Evolutionary conservation across 805 yeast species (phyloP), one percentile per base, ranked within the genome.

Genomic region (Kuraishia cidri): DNA sequence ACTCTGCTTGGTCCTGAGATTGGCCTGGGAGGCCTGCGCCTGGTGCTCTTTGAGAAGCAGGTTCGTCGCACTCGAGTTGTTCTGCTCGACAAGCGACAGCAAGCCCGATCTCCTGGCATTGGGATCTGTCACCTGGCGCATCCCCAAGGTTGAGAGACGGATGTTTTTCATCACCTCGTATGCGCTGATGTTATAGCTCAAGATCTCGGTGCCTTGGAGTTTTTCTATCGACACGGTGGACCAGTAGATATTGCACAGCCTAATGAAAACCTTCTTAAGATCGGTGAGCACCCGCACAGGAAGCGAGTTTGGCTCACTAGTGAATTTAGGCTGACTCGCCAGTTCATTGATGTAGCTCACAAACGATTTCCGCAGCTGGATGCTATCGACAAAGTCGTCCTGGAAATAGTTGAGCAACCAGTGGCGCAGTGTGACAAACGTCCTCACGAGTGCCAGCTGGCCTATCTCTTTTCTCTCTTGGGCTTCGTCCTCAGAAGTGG

Each of bases 401-500:
- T 75, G 67, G 46, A 86, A 92, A 52, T 84, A 88, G 54, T 88
- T 90, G 37, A 84, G 56, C 13, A 90, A 53, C 95, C 97, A 90
- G 58, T 85, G 95, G 47, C 97, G 72, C 27, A 92, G 45, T 19
- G 82, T 77, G 18, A 85, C 95, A 60, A 88, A 90, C 0, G 94
- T 79, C 45, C 97, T 66, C 24, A 88, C 69, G 9, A 84, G 61
- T 2, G 80, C 78, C 29, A 81, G 62, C 37, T 77, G 70, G 2
- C 94, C 94, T 3, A 68, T 48, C 38, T 64, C 66, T 8, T 49
- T 46, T 26, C 47, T 47, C n/a, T 47, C 44, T 13, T 46, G 32
- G 31, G 34, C 26, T 14, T 24, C 26, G 16, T 22, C 29, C 22
- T 15, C 12, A 4, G 14, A 24, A 20, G 13, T 26, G 13, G 34